These are phyloP conservation scores for Chalaropsis thielavioides DNA, from an alignment of 2,329 filamentous ascomycete genomes.

Conservation along the genomic window DNA sequence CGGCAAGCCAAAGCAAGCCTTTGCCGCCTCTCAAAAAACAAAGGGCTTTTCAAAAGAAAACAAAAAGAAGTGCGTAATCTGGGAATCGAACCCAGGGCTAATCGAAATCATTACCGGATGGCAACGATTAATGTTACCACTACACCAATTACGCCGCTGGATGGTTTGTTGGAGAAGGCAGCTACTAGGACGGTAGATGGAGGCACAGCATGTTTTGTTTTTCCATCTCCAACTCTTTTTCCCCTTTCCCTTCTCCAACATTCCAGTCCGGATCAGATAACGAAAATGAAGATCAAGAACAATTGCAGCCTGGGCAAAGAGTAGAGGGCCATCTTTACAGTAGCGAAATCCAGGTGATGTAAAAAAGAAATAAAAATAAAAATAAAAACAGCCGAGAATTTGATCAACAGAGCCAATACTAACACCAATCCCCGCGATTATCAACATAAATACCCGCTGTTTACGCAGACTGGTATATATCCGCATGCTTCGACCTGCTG, in stretches of 20 bases:
- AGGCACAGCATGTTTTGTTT: neutral
- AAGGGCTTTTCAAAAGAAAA: too few relatives aligned
- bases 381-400: neutral
- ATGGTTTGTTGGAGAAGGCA: neutral
- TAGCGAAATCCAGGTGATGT: neutral
- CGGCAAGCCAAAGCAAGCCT: neutral
- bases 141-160: conserved; percentile 4
- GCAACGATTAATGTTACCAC: conserved; percentile 12
- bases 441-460: neutral
- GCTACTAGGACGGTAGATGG: neutral
- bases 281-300: neutral
- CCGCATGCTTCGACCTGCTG: neutral
- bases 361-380: neutral
- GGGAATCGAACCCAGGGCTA: conserved; percentile 11
- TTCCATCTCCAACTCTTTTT: neutral
- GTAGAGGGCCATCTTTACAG: too few relatives aligned
- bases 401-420: too few relatives aligned
- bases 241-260: neutral
- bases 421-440: neutral
- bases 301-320: too few relatives aligned
- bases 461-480: conserved; percentile 6
- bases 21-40: neutral
- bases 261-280: too few relatives aligned
- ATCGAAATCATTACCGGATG: conserved; percentile 9
- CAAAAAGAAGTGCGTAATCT: neutral